phyloP scores from a whole-genome alignment of 345 rosid genomes.

The Moricandia arvensis region DNA sequence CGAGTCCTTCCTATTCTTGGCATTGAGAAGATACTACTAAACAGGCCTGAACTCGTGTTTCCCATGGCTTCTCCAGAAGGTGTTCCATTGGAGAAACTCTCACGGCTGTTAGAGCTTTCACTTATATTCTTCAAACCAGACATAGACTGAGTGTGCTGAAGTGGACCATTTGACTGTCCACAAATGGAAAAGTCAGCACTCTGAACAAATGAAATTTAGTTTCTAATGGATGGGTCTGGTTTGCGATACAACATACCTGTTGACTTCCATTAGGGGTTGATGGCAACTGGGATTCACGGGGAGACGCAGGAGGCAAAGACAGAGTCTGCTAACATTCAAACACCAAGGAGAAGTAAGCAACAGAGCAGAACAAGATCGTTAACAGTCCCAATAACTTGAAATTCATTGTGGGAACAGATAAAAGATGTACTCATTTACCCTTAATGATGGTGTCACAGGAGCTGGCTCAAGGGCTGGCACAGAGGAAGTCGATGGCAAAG shows the following conservation, averaged over 20 bases:
- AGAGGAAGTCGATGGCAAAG: conserved; percentile 38
- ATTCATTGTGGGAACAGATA: no score
- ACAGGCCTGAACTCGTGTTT: conserved; percentile 16
- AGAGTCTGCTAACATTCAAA: conserved; percentile 40
- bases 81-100: conserved; percentile 26
- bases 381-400: not conserved
- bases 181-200: not conserved
- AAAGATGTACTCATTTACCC: conserved; percentile 40
- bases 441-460: conserved; percentile 39
- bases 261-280: conserved; percentile 43
- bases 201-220: not conserved
- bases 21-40: conserved; percentile 30
- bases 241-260: conserved; percentile 46
- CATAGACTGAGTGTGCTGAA: conserved; percentile 34
- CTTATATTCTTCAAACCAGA: conserved; percentile 48
- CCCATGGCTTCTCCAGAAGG: conserved; percentile 23
- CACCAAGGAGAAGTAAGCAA: conserved; percentile 23
- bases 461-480: conserved; percentile 42
- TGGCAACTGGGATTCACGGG: conserved; percentile 40
- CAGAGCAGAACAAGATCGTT: not conserved
- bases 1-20: conserved; percentile 35
- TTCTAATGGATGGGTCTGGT: not conserved
- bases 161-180: conserved; percentile 39
- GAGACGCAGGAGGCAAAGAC: conserved; percentile 48
- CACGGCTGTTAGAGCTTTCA: conserved; percentile 13